Evolutionary conservation across 495 filamentous ascomycete species (phyloP).

Genomic region (Daldinia bambusicola): DNA sequence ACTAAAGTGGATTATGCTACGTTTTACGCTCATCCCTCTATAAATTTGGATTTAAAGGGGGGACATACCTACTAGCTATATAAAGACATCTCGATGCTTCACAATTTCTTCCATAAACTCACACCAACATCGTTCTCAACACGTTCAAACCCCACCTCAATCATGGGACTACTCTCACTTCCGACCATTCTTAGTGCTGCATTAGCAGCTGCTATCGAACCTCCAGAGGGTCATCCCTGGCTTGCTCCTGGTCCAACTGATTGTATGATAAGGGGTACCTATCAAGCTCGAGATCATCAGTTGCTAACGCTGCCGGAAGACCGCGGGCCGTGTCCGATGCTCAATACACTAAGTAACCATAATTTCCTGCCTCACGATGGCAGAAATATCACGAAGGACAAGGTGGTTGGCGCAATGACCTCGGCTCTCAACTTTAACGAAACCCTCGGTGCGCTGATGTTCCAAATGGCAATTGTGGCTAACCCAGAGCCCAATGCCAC

Average conservation of each 20-base stretch:
- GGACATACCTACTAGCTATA: too few species aligned
- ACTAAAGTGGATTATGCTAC: background rate
- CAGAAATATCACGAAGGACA: slow-evolving; percentile 47
- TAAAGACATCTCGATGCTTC: too few species aligned
- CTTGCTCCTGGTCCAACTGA: slow-evolving; percentile 7
- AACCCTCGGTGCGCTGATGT: slow-evolving; percentile 53
- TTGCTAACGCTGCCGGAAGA: slow-evolving; percentile 39
- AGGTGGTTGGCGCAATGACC: slow-evolving; percentile 41
- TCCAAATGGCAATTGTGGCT: slow-evolving; percentile 53
- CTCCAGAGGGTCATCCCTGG: background rate
- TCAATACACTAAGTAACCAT: slow-evolving; percentile 51
- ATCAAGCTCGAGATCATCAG: too few species aligned
- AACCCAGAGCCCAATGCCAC: slow-evolving; percentile 63
- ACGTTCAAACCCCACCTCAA: background rate
- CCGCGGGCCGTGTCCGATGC: slow-evolving; percentile 53
- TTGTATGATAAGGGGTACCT: background rate
- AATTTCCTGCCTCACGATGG: slow-evolving; percentile 48
- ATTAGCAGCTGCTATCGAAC: background rate
- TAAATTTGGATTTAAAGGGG: too few species aligned
- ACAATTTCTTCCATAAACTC: too few species aligned
- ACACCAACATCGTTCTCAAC: background rate
- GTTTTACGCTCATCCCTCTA: too few species aligned
- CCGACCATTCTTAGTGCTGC: background rate
- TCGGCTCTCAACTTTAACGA: slow-evolving; percentile 48
- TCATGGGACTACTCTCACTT: background rate